phyloP scores from a whole-genome alignment of 805 yeast genomes.

The Wickerhamiella spandovensis region DNA sequence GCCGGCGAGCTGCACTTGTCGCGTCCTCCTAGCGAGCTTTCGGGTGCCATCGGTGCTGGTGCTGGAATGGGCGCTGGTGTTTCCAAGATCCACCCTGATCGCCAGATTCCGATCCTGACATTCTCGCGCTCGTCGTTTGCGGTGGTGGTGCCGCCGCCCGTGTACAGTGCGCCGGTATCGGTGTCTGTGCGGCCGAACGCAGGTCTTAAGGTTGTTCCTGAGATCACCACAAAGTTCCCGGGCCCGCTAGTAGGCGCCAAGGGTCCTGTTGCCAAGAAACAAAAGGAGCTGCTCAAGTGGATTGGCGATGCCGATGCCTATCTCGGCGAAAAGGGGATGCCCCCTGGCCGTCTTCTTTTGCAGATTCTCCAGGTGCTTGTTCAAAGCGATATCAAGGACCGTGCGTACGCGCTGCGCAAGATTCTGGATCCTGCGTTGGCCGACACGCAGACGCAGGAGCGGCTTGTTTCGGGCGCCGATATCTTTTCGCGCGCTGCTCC shows the following conservation, averaged over 20 bases:
- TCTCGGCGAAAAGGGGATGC: conserved; percentile 7
- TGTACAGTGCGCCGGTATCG: conserved; percentile 1
- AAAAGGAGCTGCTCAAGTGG: conserved; percentile 62
- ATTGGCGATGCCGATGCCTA: conserved; percentile 28
- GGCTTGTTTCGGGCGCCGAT: conserved; percentile 13
- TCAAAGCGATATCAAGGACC: conserved; percentile 5
- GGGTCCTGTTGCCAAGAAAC: conserved; percentile 34
- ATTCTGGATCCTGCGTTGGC: conserved; percentile 5
- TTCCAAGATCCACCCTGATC: not conserved
- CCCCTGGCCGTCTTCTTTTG: conserved; percentile 12
- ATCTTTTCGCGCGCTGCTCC: conserved; percentile 20
- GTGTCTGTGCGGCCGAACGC: not conserved
- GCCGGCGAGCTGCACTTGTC: not conserved
- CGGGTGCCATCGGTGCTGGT: not conserved
- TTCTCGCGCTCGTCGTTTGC: conserved; percentile 4
- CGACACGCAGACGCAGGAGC: not conserved
- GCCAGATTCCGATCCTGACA: conserved; percentile 5
- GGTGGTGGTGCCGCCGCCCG: conserved; percentile 2
- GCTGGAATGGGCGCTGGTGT: not conserved
- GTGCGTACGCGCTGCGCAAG: conserved; percentile 1
- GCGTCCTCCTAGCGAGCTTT: conserved; percentile 1
- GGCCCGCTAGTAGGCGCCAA: conserved; percentile 47
- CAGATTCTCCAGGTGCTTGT: conserved; percentile 10
- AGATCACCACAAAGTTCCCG: conserved; percentile 33
- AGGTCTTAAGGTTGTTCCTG: not conserved